Evolutionary conservation across 352 stramenopile genomes (phyloP), one percentile per base, ranked within the genome.

Genomic region (Phytopythium cucurbitacearum): DNA sequence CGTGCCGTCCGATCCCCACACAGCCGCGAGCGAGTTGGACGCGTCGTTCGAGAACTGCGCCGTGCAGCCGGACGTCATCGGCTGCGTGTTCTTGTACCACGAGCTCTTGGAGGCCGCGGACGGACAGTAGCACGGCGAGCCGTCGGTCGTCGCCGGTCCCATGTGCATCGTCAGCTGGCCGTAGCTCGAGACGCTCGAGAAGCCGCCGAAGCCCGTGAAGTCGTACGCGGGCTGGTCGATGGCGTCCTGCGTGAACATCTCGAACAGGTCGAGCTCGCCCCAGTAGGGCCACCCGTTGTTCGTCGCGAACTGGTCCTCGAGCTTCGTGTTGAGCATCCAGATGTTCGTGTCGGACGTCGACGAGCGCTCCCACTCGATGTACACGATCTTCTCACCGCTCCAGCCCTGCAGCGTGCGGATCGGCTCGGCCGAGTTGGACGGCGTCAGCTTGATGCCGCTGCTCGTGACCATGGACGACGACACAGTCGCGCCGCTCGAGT

Each of bases 301-400:
- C 13, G 51, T 60, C 16, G 35, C 69, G 47, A 91, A 91, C 59
- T 91, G 80, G 48, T 63, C 59, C 51, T 71, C 7, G n/a, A 91
- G 51, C 61, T 84, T 84, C 4, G 76, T 91, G 64, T 89, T 89
- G 33, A 91, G 73, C 73, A 91, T 85, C 80, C 80, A 91, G 57
- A 91, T 89, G 75, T 91, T 91, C 41, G 78, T 89, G 60, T 91
- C 77, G 21, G 72, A 88, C 45, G 73, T 62, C 37, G 60, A 65
- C 41, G 76, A 73, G 16, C 73, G 71, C 48, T 84, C 70, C 80
- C 80, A 91, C 63, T 88, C 71, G 32, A 91, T 69, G 58, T 70
- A 71, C 56, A 91, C 64, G 33, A 91, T 73, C 58, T 88, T 87
- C 57, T 89, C 76, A 12, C 77, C 77, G 40, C 71, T 72, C 77